phyloP scores from a whole-genome alignment of 2,329 filamentous ascomycete genomes.

The Aspergillus transmontanensis region DNA sequence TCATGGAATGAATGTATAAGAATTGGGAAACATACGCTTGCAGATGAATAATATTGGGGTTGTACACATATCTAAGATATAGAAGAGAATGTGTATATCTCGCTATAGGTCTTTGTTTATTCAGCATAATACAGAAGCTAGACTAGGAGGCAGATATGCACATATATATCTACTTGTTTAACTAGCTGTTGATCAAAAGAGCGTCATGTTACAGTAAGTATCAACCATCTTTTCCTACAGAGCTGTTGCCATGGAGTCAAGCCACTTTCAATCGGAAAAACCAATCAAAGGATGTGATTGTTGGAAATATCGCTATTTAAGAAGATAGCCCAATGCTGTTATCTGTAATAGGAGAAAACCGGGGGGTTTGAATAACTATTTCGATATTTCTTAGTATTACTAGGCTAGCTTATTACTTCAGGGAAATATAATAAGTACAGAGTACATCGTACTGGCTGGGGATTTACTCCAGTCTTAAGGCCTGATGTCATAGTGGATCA shows the following conservation, averaged over 20 bases:
- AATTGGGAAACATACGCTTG: too few species aligned
- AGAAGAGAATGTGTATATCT: too few species aligned
- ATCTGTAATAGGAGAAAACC: background rate
- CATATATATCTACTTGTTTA: background rate
- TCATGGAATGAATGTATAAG: too few species aligned
- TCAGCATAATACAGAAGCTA: background rate
- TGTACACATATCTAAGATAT: too few species aligned
- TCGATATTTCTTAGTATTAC: too few species aligned
- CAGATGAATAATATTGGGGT: too few species aligned
- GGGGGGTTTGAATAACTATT: too few species aligned
- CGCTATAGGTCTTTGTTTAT: too few species aligned
- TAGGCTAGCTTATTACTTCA: too few species aligned
- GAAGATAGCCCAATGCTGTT: background rate
- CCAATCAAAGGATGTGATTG: background rate
- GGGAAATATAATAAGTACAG: background rate
- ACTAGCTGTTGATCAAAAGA: background rate
- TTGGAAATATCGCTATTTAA: background rate
- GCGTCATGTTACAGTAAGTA: background rate
- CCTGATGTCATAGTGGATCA: background rate
- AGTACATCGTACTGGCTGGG: background rate
- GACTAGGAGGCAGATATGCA: background rate
- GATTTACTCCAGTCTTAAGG: background rate
- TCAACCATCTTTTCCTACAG: background rate
- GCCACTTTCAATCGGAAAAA: background rate
- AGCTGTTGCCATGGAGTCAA: background rate